Evolutionary conservation across 305 asterid genomes (phyloP).

Genomic region (Fraxinus albicans): DNA sequence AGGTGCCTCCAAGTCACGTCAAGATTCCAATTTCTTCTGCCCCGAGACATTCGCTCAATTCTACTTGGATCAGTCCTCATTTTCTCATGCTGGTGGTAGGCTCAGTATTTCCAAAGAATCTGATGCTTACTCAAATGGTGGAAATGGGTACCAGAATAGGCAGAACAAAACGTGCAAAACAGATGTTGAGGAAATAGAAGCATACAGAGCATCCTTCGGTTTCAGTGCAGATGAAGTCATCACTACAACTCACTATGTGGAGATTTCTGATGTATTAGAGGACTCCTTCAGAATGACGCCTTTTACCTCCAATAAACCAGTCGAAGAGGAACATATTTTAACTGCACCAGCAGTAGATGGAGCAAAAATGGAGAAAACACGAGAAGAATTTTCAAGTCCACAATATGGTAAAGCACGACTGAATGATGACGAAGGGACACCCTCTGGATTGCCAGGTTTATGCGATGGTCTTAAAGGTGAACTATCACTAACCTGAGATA

Average conservation of each 20-base stretch:
- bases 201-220: conserved; percentile 97
- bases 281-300: conserved; percentile 74
- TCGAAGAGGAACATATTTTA: conserved; percentile 23
- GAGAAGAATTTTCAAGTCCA: conserved; percentile 25
- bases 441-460: conserved; percentile 22
- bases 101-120: conserved; percentile 86
- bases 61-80: conserved; percentile 84
- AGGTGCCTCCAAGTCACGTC: conserved; percentile 52
- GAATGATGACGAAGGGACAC: conserved; percentile 29
- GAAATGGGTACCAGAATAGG: conserved; percentile 60
- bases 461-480: conserved; percentile 21
- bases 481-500: not conserved
- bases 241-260: conserved; percentile 83
- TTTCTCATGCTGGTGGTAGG: conserved; percentile 86
- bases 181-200: conserved; percentile 94
- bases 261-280: conserved; percentile 78
- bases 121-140: conserved; percentile 72
- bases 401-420: conserved; percentile 28
- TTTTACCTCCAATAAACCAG: conserved; percentile 27
- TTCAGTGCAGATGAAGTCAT: conserved; percentile 98
- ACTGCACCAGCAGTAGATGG: conserved; percentile 27
- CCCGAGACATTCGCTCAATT: conserved; percentile 95
- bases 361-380: conserved; percentile 18
- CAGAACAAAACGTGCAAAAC: conserved; percentile 62
- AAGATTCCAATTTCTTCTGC: conserved; percentile 92